Evolutionary conservation across 331 rosid genomes (phyloP).

Genomic region (Malus hybrid): DNA sequence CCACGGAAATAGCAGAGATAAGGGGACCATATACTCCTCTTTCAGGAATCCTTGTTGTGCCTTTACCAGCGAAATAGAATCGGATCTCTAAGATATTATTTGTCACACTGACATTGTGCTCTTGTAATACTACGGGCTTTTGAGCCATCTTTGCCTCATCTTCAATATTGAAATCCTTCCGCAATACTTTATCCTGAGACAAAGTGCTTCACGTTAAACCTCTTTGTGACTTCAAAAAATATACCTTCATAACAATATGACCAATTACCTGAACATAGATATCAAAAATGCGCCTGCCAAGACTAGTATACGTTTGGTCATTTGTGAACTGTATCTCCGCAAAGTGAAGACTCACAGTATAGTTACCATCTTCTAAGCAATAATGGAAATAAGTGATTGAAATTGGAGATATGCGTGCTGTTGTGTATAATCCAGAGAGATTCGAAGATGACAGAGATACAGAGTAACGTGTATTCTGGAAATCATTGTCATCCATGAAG

Average conservation of each 20-base stretch:
- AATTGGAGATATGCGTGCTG: slow-evolving; percentile 64
- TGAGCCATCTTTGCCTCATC: slow-evolving; percentile 38
- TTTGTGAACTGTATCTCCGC: slow-evolving; percentile 74
- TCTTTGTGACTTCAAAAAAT: slow-evolving; percentile 7
- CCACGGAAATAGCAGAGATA: slow-evolving; percentile 71
- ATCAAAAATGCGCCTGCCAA: slow-evolving; percentile 75
- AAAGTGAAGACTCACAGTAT: slow-evolving; percentile 63
- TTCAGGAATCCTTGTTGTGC: slow-evolving; percentile 59
- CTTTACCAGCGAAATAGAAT: slow-evolving; percentile 69
- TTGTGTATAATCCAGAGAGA: slow-evolving; percentile 42
- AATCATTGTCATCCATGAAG: slow-evolving; percentile 68
- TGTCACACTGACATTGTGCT: slow-evolving; percentile 39
- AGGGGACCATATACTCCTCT: slow-evolving; percentile 86
- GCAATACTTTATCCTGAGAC: slow-evolving; percentile 46
- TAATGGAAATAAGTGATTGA: slow-evolving; percentile 71
- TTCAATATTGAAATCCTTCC: slow-evolving; percentile 67
- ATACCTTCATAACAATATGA: background rate
- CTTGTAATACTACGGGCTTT: slow-evolving; percentile 30
- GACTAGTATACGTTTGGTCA: slow-evolving; percentile 47
- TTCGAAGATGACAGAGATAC: slow-evolving; percentile 31
- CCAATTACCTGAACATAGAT: slow-evolving; percentile 72
- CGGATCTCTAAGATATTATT: slow-evolving; percentile 55
- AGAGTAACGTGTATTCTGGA: slow-evolving; percentile 48
- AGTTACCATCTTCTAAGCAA: slow-evolving; percentile 83
- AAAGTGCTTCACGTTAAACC: slow-evolving; percentile 8